Conservation (phyloP, 2,329 filamentous ascomycete species). For the Podosphaera fusca region DNA sequence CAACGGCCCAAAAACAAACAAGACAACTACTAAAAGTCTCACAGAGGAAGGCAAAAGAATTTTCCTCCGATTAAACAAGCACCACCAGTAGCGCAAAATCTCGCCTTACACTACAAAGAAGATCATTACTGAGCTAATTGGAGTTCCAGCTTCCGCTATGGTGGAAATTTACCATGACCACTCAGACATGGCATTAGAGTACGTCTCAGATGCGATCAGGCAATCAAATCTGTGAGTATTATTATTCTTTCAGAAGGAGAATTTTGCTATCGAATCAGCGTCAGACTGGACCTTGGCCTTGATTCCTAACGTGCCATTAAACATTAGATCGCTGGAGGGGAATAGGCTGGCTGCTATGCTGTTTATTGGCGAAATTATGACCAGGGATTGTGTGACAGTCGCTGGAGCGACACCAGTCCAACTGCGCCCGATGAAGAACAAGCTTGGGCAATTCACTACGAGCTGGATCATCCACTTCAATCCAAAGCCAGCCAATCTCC, state of each 20-base stretch:
- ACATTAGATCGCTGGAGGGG: not conserved
- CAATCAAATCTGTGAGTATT: not conserved
- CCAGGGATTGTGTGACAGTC: too few species aligned
- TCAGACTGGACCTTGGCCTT: not conserved
- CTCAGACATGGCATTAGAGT: not conserved
- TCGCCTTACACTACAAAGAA: not conserved
- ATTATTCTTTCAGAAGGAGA: not conserved
- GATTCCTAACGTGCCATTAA: not conserved
- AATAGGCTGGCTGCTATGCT: not conserved
- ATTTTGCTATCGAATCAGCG: not conserved
- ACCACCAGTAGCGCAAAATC: not conserved
- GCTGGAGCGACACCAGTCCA: too few species aligned
- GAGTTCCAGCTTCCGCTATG: not conserved
- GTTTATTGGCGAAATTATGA: not conserved
- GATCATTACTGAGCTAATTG: not conserved
- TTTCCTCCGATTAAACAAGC: not conserved
- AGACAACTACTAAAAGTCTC: not conserved
- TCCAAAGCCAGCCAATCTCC: too few species aligned
- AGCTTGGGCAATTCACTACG: too few species aligned
- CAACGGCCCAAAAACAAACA: not conserved
- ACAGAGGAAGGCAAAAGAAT: not conserved
- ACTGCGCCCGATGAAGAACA: too few species aligned
- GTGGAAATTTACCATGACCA: not conserved
- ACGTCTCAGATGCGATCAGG: not conserved
- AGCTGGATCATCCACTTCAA: too few species aligned